Evolutionary conservation across 352 stramenopile species (phyloP), one percentile per base, ranked within the genome.

Genomic region (Phytophthora sojae): DNA sequence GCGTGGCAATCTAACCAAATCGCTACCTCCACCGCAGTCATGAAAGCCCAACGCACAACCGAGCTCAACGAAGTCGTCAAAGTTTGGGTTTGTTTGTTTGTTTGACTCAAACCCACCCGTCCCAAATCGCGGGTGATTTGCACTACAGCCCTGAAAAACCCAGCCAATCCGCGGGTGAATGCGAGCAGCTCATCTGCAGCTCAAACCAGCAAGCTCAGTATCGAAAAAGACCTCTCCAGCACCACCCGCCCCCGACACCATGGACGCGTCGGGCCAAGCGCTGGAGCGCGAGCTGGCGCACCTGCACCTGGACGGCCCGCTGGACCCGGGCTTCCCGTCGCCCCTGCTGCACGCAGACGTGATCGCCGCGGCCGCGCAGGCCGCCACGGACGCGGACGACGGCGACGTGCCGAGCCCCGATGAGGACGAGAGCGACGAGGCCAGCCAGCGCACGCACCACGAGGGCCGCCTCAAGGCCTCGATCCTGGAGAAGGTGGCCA

Each of bases 401-500:
- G 72, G 66, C 12, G 69, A 84, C 39, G 71, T 73, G 17, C 64
- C 73, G 2, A 76, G 73, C 62, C 71, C 72, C 6, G 75, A 83
- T 21, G 71, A 88, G 25, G 70, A 77, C 30, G 74, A 77, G 52
- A 64, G 23, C 21, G 76, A 59, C 21, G 76, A 59, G 11, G 58
- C 51, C 11, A 64, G 52, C 19, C 54, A 73, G 32, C 59, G 81
- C 51, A 85, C 81, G 50, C 81, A 82, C 47, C 79, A 90, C 64
- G 87, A 94, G 42, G 82, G 76, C 5, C 71, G 82, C 49, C 73
- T 94, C 19, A 94, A 94, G 64, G 87, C 87, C 9, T 88, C 83
- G 15, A 90, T 94, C 44, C 75, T 94, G 35, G 82, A 92, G 57
- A 91, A 91, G 50, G 82, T 94, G 35, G 80, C 90, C 30, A 91